These are phyloP conservation scores for Hibiscus tridactylites DNA, from an alignment of 345 rosid species.

Conservation along the genomic window DNA sequence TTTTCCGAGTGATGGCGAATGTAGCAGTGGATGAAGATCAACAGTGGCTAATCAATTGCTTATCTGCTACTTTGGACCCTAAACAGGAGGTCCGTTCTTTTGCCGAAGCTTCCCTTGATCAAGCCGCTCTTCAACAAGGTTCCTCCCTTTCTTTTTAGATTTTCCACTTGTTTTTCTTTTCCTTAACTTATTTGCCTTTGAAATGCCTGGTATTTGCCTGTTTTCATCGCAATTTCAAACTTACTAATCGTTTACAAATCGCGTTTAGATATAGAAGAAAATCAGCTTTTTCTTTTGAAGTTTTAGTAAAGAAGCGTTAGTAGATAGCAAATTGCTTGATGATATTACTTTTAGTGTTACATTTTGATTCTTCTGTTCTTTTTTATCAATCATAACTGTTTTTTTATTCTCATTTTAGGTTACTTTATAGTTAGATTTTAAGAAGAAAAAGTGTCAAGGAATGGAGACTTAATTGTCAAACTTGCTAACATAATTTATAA, in stretches of 20 bases:
- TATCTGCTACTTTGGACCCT: slow-evolving; percentile 83
- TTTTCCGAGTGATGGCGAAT: slow-evolving; percentile 15
- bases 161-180: background rate
- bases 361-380: background rate
- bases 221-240: background rate
- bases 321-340: background rate
- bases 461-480: background rate
- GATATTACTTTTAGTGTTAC: background rate
- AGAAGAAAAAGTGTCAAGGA: background rate
- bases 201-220: background rate
- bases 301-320: background rate
- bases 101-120: slow-evolving; percentile 76
- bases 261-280: background rate
- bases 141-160: background rate
- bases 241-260: background rate
- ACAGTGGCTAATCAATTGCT: slow-evolving; percentile 83
- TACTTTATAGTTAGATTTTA: background rate
- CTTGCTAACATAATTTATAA: background rate
- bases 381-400: background rate
- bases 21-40: slow-evolving; percentile 59
- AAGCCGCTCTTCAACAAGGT: slow-evolving; percentile 92
- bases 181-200: background rate
- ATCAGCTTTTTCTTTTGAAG: background rate
- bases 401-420: background rate
- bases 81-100: slow-evolving; percentile 74